Evolutionary conservation across 148 eudicot species (phyloP).

Genomic region (Heliosperma pusillum): DNA sequence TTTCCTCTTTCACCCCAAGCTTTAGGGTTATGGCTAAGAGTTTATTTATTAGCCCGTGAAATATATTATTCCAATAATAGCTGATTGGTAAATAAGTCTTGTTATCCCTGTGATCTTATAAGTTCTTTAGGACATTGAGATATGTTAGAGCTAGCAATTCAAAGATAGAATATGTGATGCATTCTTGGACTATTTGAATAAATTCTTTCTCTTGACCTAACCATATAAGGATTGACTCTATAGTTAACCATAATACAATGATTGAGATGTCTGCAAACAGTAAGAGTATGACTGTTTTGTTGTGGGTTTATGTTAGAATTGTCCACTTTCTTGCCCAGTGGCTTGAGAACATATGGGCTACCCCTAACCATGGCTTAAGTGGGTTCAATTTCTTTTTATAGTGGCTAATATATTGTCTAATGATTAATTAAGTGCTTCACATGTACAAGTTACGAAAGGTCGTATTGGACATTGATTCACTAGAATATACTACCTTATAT

Average conservation of each 20-base stretch:
- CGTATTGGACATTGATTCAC: too few relatives aligned
- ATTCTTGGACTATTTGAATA: constrained; percentile 31
- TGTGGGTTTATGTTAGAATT: constrained; percentile 32
- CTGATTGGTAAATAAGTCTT: constrained; percentile 28
- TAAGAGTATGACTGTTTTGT: constrained; percentile 35
- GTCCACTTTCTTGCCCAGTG: constrained; percentile 13
- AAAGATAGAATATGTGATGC: constrained; percentile 38
- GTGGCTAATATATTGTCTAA: too few relatives aligned
- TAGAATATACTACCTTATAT: too few relatives aligned
- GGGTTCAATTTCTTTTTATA: too few relatives aligned
- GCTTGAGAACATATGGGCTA: constrained; percentile 23
- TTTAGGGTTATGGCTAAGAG: constrained; percentile 30
- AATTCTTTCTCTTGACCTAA: constrained; percentile 33
- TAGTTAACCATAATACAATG: constrained; percentile 39
- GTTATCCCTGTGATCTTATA: constrained; percentile 43
- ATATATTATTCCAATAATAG: constrained; percentile 31
- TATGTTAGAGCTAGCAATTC: constrained; percentile 41
- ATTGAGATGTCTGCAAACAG: constrained; percentile 32
- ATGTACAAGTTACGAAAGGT: too few relatives aligned
- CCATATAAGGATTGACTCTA: constrained; percentile 34
- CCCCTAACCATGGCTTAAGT: too few relatives aligned
- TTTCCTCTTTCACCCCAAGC: constrained; percentile 43
- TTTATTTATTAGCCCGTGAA: constrained; percentile 39
- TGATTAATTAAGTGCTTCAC: too few relatives aligned
- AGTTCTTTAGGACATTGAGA: constrained; percentile 39